Evolutionary conservation across 192 early-diverging fungal genomes (phyloP).

Genomic region (Coemansia sp.): DNA sequence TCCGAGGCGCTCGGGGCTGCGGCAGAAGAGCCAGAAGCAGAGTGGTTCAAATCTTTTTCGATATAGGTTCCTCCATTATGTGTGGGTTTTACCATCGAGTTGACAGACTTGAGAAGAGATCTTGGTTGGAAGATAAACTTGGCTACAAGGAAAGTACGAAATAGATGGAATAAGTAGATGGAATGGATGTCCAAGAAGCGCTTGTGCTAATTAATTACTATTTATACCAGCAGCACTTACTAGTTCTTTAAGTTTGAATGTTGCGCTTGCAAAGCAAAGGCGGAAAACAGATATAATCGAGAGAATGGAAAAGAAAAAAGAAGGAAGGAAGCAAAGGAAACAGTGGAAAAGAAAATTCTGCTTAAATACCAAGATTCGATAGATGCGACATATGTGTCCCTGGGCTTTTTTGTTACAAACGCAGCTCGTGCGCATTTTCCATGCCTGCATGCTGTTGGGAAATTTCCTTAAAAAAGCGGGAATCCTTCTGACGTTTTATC

Average conservation of each 20-base stretch:
- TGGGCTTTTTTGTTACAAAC: background rate
- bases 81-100: slow-evolving; percentile 43
- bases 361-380: background rate
- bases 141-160: background rate
- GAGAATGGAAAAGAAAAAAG: background rate
- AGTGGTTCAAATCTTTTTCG: slow-evolving; percentile 33
- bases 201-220: background rate
- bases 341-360: background rate
- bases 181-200: background rate
- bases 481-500: no score
- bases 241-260: background rate
- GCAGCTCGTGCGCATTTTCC: no score
- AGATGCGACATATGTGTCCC: background rate
- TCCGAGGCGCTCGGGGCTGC: background rate
- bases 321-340: background rate
- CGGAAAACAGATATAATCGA: background rate
- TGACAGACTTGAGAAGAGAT: slow-evolving; percentile 10
- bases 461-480: no score
- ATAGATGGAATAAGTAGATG: background rate
- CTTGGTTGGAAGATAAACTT: background rate
- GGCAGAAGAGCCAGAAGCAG: slow-evolving; percentile 2
- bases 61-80: slow-evolving; percentile 53
- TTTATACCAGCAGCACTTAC: background rate
- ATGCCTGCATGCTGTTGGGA: no score
- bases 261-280: background rate